Evolutionary conservation across 768 basidiomycete species (phyloP).

Genomic region (Amanita pseudoporphyria): DNA sequence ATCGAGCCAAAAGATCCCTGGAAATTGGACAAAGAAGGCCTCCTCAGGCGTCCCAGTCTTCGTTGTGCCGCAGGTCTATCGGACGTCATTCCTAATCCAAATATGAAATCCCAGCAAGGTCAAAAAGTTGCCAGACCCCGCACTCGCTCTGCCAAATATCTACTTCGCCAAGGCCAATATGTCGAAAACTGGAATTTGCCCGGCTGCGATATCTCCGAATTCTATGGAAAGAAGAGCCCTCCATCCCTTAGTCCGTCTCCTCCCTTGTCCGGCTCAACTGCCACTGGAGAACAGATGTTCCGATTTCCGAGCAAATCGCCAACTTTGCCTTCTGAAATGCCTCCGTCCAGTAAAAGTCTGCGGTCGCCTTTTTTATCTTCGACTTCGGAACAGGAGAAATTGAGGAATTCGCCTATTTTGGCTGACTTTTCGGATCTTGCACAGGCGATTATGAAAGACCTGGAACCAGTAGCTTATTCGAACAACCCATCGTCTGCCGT

Average conservation of each 20-base stretch:
- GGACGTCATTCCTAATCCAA: neutral
- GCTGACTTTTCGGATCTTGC: neutral
- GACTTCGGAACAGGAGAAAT: neutral
- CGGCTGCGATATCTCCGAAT: slow-evolving; percentile 3
- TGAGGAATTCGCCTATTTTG: neutral
- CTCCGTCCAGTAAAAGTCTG: neutral
- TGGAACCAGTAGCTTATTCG: neutral
- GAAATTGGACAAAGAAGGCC: neutral
- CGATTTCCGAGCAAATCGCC: neutral
- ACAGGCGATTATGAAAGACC: neutral
- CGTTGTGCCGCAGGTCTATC: neutral
- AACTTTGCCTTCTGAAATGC: neutral
- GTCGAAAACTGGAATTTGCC: slow-evolving; percentile 5
- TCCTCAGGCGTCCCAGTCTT: neutral
- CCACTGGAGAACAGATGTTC: neutral
- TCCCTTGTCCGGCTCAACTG: neutral
- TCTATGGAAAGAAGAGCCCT: slow-evolving; percentile 1
- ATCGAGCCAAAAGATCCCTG: no score
- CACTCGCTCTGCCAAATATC: slow-evolving; percentile 4
- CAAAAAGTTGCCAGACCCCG: neutral
- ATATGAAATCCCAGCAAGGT: neutral
- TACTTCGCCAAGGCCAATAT: slow-evolving; percentile 2
- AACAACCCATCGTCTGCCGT: neutral
- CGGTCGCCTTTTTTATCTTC: slow-evolving; percentile 2
- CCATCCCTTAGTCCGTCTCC: neutral